phyloP scores from a whole-genome alignment of 495 filamentous ascomycete genomes.

The Chlorociboria aeruginascens region DNA sequence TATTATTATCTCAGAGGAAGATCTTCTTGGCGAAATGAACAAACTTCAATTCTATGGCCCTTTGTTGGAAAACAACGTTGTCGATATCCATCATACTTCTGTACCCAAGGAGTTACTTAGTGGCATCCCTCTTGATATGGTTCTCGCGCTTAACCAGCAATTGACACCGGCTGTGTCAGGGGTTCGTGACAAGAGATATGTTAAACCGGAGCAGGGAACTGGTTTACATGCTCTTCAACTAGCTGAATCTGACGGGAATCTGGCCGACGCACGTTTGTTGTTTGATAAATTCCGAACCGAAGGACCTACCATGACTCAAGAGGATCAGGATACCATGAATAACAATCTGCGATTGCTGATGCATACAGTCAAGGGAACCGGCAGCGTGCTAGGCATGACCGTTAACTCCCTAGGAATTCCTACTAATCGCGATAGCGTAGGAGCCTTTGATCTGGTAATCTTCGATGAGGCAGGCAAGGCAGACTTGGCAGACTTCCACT shows the following conservation, averaged over 20 bases:
- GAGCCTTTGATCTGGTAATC: background rate
- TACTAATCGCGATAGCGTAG: background rate
- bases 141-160: background rate
- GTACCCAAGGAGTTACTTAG: background rate
- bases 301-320: background rate
- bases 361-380: background rate
- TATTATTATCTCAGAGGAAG: background rate
- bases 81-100: background rate
- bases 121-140: background rate
- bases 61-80: background rate
- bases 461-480: background rate
- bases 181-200: background rate
- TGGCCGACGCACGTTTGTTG: background rate
- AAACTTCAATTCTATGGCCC: background rate
- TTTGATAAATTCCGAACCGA: too few relatives aligned
- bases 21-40: background rate
- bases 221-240: background rate
- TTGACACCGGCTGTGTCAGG: background rate
- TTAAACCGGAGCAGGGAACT: background rate
- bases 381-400: background rate
- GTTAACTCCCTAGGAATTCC: background rate
- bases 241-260: background rate
- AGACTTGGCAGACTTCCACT: background rate
- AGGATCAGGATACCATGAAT: background rate
- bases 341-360: background rate